These are phyloP conservation scores for Cerrena zonata DNA, from an alignment of 1,284 basidiomycete genomes.

Conservation along the genomic window DNA sequence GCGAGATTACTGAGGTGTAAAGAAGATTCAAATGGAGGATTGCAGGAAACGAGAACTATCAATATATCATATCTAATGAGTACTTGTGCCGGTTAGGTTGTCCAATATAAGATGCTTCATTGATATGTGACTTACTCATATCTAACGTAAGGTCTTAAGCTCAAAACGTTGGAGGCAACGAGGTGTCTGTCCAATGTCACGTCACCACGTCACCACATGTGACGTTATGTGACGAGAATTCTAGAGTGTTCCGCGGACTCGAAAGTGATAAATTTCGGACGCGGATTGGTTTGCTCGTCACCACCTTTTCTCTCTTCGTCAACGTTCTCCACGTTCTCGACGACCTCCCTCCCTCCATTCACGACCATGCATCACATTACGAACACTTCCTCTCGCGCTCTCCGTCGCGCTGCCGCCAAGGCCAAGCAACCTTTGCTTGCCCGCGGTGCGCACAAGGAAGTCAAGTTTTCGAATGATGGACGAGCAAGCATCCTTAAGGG, in stretches of 20 bases:
- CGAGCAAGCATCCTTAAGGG: slow-evolving; percentile 91
- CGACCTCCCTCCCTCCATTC: not conserved
- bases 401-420: slow-evolving; percentile 39
- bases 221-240: not conserved
- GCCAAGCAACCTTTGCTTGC: slow-evolving; percentile 43
- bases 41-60: no score
- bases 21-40: no score
- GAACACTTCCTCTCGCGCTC: slow-evolving; percentile 37
- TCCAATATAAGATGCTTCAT: no score
- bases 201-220: no score
- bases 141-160: no score
- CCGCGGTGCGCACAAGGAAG: slow-evolving; percentile 88
- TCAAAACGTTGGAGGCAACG: no score
- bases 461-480: slow-evolving; percentile 95
- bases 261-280: not conserved
- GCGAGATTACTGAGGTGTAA: no score
- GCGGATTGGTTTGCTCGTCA: not conserved
- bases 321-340: not conserved
- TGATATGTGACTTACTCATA: no score
- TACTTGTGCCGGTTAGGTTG: no score
- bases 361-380: slow-evolving; percentile 34
- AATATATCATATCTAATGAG: no score
- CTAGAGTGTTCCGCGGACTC: not conserved
- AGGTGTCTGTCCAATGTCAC: no score
- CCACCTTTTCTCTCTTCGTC: not conserved